Conservation (phyloP, 139 green algal genomes). For the Picochlorum sp. region DNA sequence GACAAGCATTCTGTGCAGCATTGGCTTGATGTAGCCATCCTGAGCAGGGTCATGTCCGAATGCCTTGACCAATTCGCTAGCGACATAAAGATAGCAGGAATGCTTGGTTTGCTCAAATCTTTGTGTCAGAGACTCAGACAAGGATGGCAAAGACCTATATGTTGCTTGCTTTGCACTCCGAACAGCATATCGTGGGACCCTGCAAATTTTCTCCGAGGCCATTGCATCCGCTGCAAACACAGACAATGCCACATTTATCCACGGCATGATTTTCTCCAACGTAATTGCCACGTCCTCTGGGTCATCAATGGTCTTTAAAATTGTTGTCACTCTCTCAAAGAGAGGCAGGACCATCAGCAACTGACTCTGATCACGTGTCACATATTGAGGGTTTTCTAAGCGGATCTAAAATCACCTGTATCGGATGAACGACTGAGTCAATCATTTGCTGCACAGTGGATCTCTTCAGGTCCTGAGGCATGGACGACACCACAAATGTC, state of each 20-base stretch:
- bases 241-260: constrained; percentile 34
- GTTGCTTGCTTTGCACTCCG: constrained; percentile 32
- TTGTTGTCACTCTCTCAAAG: constrained; percentile 50
- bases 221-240: constrained; percentile 13
- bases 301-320: constrained; percentile 43
- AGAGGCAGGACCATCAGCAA: constrained; percentile 37
- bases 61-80: constrained; percentile 71
- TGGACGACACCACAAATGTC: constrained; percentile 24
- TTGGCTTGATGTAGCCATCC: constrained; percentile 33
- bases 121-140: constrained; percentile 47
- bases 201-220: constrained; percentile 34
- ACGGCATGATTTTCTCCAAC: constrained; percentile 38
- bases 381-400: background rate
- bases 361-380: background rate
- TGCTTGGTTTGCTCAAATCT: constrained; percentile 51
- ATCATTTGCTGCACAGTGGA: constrained; percentile 37
- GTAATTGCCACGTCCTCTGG: constrained; percentile 30
- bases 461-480: constrained; percentile 23
- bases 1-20: constrained; percentile 43
- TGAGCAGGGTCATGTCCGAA: constrained; percentile 44
- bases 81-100: constrained; percentile 68
- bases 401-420: constrained; percentile 18
- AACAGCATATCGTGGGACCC: constrained; percentile 48
- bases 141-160: constrained; percentile 34
- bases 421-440: constrained; percentile 34